Evolutionary conservation across 768 basidiomycete genomes (phyloP).

Genomic region (Naganishia onofrii): DNA sequence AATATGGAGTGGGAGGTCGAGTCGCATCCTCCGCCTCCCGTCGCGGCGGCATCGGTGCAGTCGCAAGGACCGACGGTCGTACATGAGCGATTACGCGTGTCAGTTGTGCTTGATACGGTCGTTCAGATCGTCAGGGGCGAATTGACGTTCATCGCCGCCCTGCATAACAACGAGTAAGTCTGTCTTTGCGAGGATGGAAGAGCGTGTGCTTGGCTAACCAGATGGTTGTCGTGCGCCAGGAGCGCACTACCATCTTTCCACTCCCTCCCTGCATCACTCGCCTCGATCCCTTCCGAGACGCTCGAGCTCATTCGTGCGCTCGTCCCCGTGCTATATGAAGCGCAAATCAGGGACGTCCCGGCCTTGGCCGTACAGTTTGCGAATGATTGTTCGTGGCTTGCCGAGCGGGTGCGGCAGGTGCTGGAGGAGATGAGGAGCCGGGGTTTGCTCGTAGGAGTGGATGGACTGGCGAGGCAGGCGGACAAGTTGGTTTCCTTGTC

Average conservation of each 20-base stretch:
- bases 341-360: constrained; percentile 57
- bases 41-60: not conserved
- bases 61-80: not conserved
- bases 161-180: constrained; percentile 58
- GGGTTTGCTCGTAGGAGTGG: constrained; percentile 11
- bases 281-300: constrained; percentile 62
- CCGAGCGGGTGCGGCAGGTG: constrained; percentile 53
- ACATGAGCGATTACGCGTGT: not conserved
- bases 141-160: constrained; percentile 52
- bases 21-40: not conserved
- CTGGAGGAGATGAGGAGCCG: constrained; percentile 10
- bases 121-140: constrained; percentile 37
- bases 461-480: constrained; percentile 56
- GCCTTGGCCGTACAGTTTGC: constrained; percentile 69
- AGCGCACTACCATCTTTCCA: not conserved
- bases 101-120: constrained; percentile 14
- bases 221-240: not conserved
- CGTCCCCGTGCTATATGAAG: constrained; percentile 64
- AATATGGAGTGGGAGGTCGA: constrained; percentile 20
- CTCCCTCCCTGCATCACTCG: constrained; percentile 25
- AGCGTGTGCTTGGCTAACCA: not conserved
- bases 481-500: constrained; percentile 60
- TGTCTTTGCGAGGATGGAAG: too few species aligned
- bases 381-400: constrained; percentile 74
- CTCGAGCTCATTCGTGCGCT: constrained; percentile 78